phyloP scores from a whole-genome alignment of 1,139 yeast genomes.

The Ogataea hybrid region DNA sequence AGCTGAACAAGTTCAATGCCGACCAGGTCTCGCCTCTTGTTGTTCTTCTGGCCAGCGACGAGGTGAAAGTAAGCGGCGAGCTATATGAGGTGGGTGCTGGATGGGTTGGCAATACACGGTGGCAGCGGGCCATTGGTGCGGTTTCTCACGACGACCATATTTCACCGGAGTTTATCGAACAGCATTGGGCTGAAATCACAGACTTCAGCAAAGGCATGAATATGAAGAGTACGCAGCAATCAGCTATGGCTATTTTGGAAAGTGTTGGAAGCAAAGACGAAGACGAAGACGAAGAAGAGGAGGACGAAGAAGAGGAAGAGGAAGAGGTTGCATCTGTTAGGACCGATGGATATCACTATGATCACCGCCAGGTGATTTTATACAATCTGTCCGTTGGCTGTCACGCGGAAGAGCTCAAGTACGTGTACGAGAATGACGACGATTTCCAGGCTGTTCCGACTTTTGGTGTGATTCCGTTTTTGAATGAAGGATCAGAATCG shows the following conservation, averaged over 20 bases:
- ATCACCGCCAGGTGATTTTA: slow-evolving; percentile 71
- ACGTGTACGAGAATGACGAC: slow-evolving; percentile 72
- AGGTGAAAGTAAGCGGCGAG: slow-evolving; percentile 61
- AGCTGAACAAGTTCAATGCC: slow-evolving; percentile 81
- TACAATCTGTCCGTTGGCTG: slow-evolving; percentile 94
- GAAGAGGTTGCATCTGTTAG: slow-evolving; percentile 23
- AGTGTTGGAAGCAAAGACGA: slow-evolving; percentile 57
- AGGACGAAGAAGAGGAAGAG: slow-evolving; percentile 32
- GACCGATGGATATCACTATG: slow-evolving; percentile 40
- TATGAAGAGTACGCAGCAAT: slow-evolving; percentile 70
- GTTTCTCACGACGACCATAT: slow-evolving; percentile 56
- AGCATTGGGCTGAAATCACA: slow-evolving; percentile 61
- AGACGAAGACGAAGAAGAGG: slow-evolving; percentile 49
- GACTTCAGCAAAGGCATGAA: slow-evolving; percentile 64
- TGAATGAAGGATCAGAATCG: slow-evolving; percentile 37
- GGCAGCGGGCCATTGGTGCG: slow-evolving; percentile 91
- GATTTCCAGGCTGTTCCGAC: slow-evolving; percentile 91
- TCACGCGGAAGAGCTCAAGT: slow-evolving; percentile 69
- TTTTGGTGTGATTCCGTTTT: slow-evolving; percentile 83
- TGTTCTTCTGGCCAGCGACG: slow-evolving; percentile 73
- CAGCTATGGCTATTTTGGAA: slow-evolving; percentile 72
- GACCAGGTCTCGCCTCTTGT: slow-evolving; percentile 89
- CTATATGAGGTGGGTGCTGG: slow-evolving; percentile 82
- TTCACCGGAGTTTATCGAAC: slow-evolving; percentile 69
- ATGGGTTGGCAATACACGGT: slow-evolving; percentile 92